Percentiles rank a stretch among this genome's conserved stretches.
These are phyloP conservation scores for Inga oerstediana DNA, from an alignment of 306 rosid genomes.

Conservation along the genomic window DNA sequence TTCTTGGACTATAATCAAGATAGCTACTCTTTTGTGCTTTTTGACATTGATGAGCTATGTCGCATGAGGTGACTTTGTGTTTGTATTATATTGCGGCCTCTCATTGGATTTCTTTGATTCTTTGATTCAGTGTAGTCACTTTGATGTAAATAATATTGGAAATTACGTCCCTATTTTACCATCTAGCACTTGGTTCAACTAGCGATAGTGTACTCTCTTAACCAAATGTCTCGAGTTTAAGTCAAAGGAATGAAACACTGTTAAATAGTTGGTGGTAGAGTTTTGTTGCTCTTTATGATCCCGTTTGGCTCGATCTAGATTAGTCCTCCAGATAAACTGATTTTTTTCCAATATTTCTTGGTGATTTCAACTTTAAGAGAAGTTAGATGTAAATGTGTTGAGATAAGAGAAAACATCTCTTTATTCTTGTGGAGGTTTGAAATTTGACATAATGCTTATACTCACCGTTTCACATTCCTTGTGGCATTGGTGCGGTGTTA, in stretches of 20 bases:
- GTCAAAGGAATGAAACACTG: no score
- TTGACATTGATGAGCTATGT: background rate
- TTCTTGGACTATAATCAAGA: constrained; percentile 16
- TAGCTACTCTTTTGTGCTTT: constrained; percentile 16
- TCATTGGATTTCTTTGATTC: background rate
- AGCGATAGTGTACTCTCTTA: background rate
- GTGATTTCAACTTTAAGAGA: background rate
- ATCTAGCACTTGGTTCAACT: background rate
- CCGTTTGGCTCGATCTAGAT: no score
- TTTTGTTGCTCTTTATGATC: no score
- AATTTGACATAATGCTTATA: background rate
- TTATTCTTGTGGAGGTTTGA: constrained; percentile 7
- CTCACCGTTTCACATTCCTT: no score
- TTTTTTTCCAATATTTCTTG: no score
- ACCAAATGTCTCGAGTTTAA: background rate
- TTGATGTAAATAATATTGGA: background rate
- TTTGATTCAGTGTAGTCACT: background rate
- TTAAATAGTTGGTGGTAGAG: no score
- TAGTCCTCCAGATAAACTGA: no score
- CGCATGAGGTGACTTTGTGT: background rate
- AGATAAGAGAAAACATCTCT: background rate
- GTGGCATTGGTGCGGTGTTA: background rate
- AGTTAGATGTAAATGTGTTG: background rate
- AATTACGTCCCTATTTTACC: background rate
- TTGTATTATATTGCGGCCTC: background rate